These are phyloP conservation scores for Spergularia bocconei DNA, from an alignment of 148 eudicot genomes.

Conservation along the genomic window DNA sequence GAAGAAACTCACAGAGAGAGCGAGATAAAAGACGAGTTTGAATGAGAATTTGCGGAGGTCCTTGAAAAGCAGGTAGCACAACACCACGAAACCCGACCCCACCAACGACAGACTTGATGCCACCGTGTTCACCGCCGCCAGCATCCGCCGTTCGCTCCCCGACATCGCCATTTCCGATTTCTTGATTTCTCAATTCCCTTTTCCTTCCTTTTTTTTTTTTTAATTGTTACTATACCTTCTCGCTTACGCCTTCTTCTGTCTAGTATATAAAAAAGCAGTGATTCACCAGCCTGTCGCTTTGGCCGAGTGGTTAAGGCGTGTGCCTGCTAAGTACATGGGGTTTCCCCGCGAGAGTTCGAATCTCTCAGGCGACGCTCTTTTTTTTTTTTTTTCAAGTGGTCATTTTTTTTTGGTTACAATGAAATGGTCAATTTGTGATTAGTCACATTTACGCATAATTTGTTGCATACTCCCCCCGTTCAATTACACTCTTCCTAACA, in stretches of 20 bases:
- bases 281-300: slow-evolving; percentile 31
- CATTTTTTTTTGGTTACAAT: too few species aligned
- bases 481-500: too few species aligned
- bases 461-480: too few species aligned
- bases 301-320: slow-evolving; percentile 92
- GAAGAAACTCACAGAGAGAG: slow-evolving; percentile 59
- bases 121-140: slow-evolving; percentile 64
- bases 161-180: slow-evolving; percentile 36
- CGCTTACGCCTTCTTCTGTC: too few species aligned
- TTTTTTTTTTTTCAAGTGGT: not conserved
- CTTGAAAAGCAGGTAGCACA: slow-evolving; percentile 84
- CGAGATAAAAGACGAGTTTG: slow-evolving; percentile 97
- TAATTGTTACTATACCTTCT: too few species aligned
- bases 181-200: not conserved
- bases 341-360: slow-evolving; percentile 99
- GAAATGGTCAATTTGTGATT: too few species aligned
- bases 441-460: too few species aligned
- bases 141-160: slow-evolving; percentile 46
- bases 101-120: slow-evolving; percentile 75
- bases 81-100: slow-evolving; percentile 78
- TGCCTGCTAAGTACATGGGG: slow-evolving; percentile 99
- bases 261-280: too few species aligned
- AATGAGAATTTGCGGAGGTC: slow-evolving; percentile 98
- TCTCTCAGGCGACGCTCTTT: slow-evolving; percentile 86
- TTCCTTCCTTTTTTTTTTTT: not conserved